These are phyloP conservation scores for Pterulicium gracile DNA, from an alignment of 1,284 basidiomycete genomes.

Conservation along the genomic window DNA sequence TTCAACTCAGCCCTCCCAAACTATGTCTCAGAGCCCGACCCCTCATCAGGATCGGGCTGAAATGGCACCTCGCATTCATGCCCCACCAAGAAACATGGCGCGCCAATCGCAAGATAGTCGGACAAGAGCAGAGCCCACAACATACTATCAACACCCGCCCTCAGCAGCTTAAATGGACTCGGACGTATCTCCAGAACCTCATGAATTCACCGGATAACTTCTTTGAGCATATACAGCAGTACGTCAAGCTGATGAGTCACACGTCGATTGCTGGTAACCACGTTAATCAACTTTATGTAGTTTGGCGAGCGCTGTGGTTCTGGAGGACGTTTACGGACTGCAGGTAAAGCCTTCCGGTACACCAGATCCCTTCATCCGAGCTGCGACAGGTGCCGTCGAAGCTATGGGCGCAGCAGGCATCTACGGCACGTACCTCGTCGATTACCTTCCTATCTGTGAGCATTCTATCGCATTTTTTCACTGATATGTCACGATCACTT, in stretches of 20 bases:
- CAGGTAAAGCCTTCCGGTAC: conserved; percentile 15
- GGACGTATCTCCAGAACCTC: conserved; percentile 21
- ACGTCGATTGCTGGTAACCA: background rate
- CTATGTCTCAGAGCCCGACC: background rate
- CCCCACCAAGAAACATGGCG: conserved; percentile 27
- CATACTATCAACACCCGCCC: conserved; percentile 19
- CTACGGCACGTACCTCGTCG: conserved; percentile 30
- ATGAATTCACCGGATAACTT: conserved; percentile 20
- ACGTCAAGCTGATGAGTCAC: conserved; percentile 5
- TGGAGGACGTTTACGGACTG: conserved; percentile 13
- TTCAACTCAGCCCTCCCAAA: background rate
- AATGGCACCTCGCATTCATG: conserved; percentile 29
- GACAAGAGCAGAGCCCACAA: conserved; percentile 18
- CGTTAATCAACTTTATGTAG: conserved; percentile 3
- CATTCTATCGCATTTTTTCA: conserved; percentile 13
- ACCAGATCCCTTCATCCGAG: conserved; percentile 16
- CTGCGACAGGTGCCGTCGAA: conserved; percentile 14
- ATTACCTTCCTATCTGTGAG: conserved; percentile 20
- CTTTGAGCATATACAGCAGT: conserved; percentile 26
- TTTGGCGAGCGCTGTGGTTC: conserved; percentile 11
- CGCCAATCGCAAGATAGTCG: conserved; percentile 25
- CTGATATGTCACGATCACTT: background rate
- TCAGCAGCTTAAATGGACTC: conserved; percentile 21
- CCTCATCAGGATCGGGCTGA: conserved; percentile 23
- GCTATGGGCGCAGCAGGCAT: conserved; percentile 22